Evolutionary conservation across 1,284 basidiomycete genomes (phyloP).

Genomic region (Sporisorium iseilematis-ciliati): DNA sequence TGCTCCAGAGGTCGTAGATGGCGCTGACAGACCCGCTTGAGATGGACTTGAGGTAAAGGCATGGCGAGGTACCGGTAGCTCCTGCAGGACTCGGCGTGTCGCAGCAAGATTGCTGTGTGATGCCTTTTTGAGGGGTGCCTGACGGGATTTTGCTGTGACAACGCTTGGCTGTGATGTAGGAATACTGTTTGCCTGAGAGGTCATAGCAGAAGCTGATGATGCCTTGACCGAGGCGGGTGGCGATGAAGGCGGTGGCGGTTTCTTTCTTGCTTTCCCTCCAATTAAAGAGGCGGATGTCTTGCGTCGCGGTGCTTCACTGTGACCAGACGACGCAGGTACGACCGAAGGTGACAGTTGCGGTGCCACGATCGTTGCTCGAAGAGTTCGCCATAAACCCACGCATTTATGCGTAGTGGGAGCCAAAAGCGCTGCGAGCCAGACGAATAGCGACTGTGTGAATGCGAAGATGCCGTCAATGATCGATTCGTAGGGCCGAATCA

Average conservation of each 20-base stretch:
- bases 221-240: constrained; percentile 11
- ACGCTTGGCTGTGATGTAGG: not conserved
- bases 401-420: constrained; percentile 9
- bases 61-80: constrained; percentile 33
- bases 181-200: not conserved
- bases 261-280: constrained; percentile 10
- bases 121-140: constrained; percentile 4
- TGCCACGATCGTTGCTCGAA: not conserved
- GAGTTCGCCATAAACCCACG: not conserved
- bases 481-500: constrained; percentile 39
- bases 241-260: constrained; percentile 21
- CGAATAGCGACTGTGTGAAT: constrained; percentile 17
- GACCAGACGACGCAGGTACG: not conserved
- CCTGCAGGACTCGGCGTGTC: constrained; percentile 30
- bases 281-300: not conserved
- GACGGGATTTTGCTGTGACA: not conserved
- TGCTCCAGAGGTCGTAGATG: not conserved
- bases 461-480: constrained; percentile 30
- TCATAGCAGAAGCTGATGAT: constrained; percentile 7
- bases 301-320: not conserved
- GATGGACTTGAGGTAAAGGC: constrained; percentile 9
- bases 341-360: not conserved
- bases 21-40: not conserved
- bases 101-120: constrained; percentile 25
- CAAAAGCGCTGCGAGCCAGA: constrained; percentile 17